phyloP scores from a whole-genome alignment of 371 early-diverging fungal species.

The Rhizomucor miehei region DNA sequence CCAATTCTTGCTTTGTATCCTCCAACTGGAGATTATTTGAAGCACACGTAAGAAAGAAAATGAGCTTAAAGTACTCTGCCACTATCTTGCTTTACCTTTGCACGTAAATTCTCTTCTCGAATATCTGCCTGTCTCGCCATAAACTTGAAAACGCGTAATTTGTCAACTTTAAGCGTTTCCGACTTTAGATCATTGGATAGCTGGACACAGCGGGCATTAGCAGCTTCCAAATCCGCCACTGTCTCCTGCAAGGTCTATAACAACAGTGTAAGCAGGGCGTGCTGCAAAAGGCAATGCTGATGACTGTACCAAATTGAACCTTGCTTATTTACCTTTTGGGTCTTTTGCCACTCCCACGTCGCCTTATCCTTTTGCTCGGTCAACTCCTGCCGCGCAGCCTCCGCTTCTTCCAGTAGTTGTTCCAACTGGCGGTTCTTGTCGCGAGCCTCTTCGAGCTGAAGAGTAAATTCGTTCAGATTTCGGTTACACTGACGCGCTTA shows the following conservation, averaged over 20 bases:
- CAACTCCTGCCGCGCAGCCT: constrained; percentile 24
- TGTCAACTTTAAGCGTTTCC: constrained; percentile 35
- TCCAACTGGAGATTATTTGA: constrained; percentile 22
- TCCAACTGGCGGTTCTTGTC: constrained; percentile 27
- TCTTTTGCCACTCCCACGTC: constrained; percentile 37
- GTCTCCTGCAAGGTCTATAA: constrained; percentile 31
- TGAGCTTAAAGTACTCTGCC: not conserved
- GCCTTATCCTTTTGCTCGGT: constrained; percentile 24
- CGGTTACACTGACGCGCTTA: constrained; percentile 3
- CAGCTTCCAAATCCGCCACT: constrained; percentile 29
- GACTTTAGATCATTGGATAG: constrained; percentile 29
- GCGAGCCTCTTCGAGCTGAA: constrained; percentile 23
- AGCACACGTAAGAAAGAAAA: not conserved
- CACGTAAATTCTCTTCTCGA: constrained; percentile 33
- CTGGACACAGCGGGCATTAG: constrained; percentile 32
- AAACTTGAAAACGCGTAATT: constrained; percentile 38
- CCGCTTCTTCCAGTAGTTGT: constrained; percentile 29
- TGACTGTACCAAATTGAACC: too few species aligned
- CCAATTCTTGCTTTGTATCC: constrained; percentile 44
- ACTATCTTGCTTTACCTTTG: constrained; percentile 24
- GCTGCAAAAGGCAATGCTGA: too few species aligned
- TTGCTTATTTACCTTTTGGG: constrained; percentile 52
- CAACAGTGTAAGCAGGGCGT: constrained; percentile 1
- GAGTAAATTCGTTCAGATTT: not conserved
- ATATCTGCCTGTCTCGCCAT: constrained; percentile 45